phyloP scores from a whole-genome alignment of 805 yeast species.

The Candida berthetii region DNA sequence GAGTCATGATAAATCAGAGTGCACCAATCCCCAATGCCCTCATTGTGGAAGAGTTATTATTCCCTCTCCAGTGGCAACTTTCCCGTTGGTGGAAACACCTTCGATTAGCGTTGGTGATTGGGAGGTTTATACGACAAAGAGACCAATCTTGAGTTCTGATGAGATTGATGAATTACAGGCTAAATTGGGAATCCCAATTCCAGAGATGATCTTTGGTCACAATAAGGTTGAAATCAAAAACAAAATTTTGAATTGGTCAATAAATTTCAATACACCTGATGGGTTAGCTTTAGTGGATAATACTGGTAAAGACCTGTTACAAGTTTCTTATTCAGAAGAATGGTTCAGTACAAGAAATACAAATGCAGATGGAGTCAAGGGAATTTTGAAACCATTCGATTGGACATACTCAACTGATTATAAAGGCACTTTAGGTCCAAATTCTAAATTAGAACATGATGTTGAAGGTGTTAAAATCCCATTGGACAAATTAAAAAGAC shows the following conservation, averaged over 20 bases:
- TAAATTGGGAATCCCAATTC: slow-evolving; percentile 71
- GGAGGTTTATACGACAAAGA: slow-evolving; percentile 66
- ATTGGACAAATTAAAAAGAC: slow-evolving; percentile 55
- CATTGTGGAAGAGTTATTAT: slow-evolving; percentile 70
- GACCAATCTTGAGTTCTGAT: slow-evolving; percentile 67
- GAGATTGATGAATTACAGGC: slow-evolving; percentile 65
- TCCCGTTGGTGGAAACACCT: slow-evolving; percentile 60
- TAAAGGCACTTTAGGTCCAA: slow-evolving; percentile 44
- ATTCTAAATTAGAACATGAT: slow-evolving; percentile 5
- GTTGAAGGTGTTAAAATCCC: slow-evolving; percentile 46
- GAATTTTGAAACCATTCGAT: slow-evolving; percentile 79
- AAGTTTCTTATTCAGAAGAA: slow-evolving; percentile 82
- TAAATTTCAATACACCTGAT: slow-evolving; percentile 71
- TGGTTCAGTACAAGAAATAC: slow-evolving; percentile 49
- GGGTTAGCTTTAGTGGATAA: slow-evolving; percentile 60
- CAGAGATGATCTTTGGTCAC: slow-evolving; percentile 97
- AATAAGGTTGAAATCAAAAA: slow-evolving; percentile 54
- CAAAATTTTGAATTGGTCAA: slow-evolving; percentile 30
- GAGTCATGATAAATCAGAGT: slow-evolving; percentile 23
- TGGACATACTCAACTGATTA: slow-evolving; percentile 93
- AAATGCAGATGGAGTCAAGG: slow-evolving; percentile 37
- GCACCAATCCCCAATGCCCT: slow-evolving; percentile 41
- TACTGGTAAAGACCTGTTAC: slow-evolving; percentile 41
- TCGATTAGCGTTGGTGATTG: slow-evolving; percentile 68
- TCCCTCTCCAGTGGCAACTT: slow-evolving; percentile 67